Evolutionary conservation across 345 rosid species (phyloP), one percentile per base, ranked within the genome.

Genomic region (Eucalyptus brandiana): DNA sequence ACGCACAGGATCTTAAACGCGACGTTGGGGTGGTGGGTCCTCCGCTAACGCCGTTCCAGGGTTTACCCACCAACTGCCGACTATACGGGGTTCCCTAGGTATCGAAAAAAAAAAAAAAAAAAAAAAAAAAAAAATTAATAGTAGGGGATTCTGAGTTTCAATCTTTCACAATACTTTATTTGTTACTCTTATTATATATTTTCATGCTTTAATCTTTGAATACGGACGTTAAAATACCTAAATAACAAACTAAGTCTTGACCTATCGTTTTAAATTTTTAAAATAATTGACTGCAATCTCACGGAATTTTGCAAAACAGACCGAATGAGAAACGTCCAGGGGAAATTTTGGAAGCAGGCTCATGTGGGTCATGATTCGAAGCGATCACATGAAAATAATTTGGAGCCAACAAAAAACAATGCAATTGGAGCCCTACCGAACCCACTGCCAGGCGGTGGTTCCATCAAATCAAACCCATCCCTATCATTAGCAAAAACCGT

Each of bases 211-310:
- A 40, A 13, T 76, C 14, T 40, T 6, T 11, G 9, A 21, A 53
- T 53, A 8, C 58, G 2, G 5, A 53, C 11, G 11, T 53, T 53
- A 21, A 37, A 76, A 76, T 19, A 37, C 28, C 23, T 37, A 37
- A 72, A 37, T 40, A 40, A 5, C 13, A 76, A 76, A 21, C 7
- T 4, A 21, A 4, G 5, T 12, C 7, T 76, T 40, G 8, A 21
- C 28, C 12, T 11, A 40, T 37, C 16, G 7, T 3, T 1, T 3
- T 6, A 21, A 37, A 76, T 1, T 40, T 34, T 40, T 76, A 37
- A 12, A 40, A 40, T 13, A 3, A 7, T 19, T 0, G 7, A 76
- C 16, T 1, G 28, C 9, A 2, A 2, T 6, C 83, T 40, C 30
- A 4, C 16, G 7, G 8, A 40, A 37, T 76, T 76, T 76, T 40